Evolutionary conservation across 495 filamentous ascomycete genomes (phyloP).

Genomic region (Xylaria castorea): DNA sequence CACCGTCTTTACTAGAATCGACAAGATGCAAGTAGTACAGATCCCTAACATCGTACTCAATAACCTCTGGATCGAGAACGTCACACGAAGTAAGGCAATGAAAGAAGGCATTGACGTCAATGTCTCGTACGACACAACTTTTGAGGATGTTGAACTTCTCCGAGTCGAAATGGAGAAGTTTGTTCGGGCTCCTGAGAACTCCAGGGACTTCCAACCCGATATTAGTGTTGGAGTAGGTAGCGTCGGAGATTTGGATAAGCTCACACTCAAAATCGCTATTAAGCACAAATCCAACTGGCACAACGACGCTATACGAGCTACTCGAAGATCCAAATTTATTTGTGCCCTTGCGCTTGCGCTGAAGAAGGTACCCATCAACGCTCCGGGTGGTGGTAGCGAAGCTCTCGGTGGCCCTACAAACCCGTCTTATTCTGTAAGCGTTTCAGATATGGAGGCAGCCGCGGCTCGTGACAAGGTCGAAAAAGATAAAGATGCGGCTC

Average conservation of each 20-base stretch:
- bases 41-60: slow-evolving; percentile 92
- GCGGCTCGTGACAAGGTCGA: slow-evolving; percentile 64
- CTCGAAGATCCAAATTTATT: slow-evolving; percentile 94
- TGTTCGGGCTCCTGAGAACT: slow-evolving; percentile 84
- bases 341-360: slow-evolving; percentile 88
- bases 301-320: slow-evolving; percentile 81
- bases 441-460: slow-evolving; percentile 68
- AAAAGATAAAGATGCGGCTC: slow-evolving; percentile 66
- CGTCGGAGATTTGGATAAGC: slow-evolving; percentile 85
- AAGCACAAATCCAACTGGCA: slow-evolving; percentile 97
- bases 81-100: slow-evolving; percentile 89
- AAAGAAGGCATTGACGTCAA: slow-evolving; percentile 80
- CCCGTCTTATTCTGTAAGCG: slow-evolving; percentile 75
- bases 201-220: slow-evolving; percentile 88
- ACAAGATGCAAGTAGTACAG: slow-evolving; percentile 76
- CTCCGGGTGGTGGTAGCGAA: slow-evolving; percentile 75
- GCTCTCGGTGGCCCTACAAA: slow-evolving; percentile 70
- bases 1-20: slow-evolving; percentile 87
- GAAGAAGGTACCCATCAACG: slow-evolving; percentile 85
- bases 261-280: slow-evolving; percentile 82
- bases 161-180: slow-evolving; percentile 83
- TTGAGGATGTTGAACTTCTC: slow-evolving; percentile 85
- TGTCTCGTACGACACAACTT: slow-evolving; percentile 81
- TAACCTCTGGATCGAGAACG: slow-evolving; percentile 90
- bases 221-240: slow-evolving; percentile 78